Conservation (phyloP, 75 land plant species). For the Adiantum capillusveneris region DNA sequence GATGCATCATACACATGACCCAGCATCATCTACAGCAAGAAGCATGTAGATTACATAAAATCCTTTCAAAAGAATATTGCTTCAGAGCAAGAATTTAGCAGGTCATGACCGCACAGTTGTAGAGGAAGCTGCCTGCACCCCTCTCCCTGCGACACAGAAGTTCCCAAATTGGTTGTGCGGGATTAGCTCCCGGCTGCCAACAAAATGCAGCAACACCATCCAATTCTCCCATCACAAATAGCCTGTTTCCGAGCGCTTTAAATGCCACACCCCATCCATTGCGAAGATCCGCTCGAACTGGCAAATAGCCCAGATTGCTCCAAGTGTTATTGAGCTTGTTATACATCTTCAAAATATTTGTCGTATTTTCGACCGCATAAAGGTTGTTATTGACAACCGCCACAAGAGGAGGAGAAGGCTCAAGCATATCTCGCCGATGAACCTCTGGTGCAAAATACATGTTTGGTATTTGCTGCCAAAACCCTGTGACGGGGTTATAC, state of each 20-base stretch:
- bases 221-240: conserved; percentile 32
- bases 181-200: neutral
- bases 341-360: conserved; percentile 33
- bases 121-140: conserved; percentile 29
- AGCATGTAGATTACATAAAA: no score
- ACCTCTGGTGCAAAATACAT: conserved; percentile 38
- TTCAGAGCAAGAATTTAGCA: conserved; percentile 11
- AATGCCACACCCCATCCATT: conserved; percentile 62
- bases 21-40: no score
- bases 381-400: conserved; percentile 48
- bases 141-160: neutral
- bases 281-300: conserved; percentile 33
- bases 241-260: conserved; percentile 31
- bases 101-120: conserved; percentile 45
- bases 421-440: neutral
- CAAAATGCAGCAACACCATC: neutral
- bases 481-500: conserved; percentile 39
- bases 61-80: no score
- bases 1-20: no score
- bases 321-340: conserved; percentile 28
- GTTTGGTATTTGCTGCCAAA: conserved; percentile 38
- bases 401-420: conserved; percentile 46
- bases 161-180: neutral
- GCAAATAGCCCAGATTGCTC: conserved; percentile 29
- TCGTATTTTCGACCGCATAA: conserved; percentile 43